These are phyloP conservation scores for Cutaneotrichosporon curvatum DNA, from an alignment of 1,284 basidiomycete genomes.

Conservation along the genomic window DNA sequence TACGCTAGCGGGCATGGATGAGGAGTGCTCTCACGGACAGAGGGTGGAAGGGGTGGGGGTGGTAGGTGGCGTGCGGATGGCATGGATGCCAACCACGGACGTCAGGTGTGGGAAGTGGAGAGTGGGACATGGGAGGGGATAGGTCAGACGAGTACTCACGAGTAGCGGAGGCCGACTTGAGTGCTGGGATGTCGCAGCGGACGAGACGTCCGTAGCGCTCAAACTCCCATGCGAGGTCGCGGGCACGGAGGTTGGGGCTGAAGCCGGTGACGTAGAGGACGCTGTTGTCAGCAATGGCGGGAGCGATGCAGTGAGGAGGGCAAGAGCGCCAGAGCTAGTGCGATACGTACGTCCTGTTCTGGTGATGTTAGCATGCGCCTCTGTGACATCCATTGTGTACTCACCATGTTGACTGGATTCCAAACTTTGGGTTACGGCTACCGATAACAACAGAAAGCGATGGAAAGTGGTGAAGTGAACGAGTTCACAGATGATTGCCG, in stretches of 20 bases:
- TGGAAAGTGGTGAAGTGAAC: too few species aligned
- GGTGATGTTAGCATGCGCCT: background rate
- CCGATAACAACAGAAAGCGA: too few species aligned
- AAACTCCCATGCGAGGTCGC: slow-evolving; percentile 77
- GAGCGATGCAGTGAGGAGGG: background rate
- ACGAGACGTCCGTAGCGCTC: slow-evolving; percentile 58
- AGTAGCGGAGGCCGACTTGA: slow-evolving; percentile 36
- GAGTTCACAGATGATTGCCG: too few species aligned
- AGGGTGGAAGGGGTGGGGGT: background rate
- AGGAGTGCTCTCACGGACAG: slow-evolving; percentile 7
- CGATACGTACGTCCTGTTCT: slow-evolving; percentile 16
- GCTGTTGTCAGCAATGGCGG: slow-evolving; percentile 33
- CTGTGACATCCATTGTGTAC: background rate
- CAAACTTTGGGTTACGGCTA: too few species aligned
- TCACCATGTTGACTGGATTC: background rate
- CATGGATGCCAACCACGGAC: background rate
- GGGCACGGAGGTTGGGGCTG: slow-evolving; percentile 65
- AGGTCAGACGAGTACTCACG: slow-evolving; percentile 33
- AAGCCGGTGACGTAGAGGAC: slow-evolving; percentile 84
- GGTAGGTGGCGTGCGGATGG: background rate
- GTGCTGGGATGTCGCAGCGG: slow-evolving; percentile 82
- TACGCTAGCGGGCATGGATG: slow-evolving; percentile 6
- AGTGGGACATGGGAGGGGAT: background rate
- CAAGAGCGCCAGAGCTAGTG: background rate
- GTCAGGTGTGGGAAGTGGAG: background rate